phyloP scores from a whole-genome alignment of 225 moss, liverwort and hornwort species.

The Antitrichia curtipendula region DNA sequence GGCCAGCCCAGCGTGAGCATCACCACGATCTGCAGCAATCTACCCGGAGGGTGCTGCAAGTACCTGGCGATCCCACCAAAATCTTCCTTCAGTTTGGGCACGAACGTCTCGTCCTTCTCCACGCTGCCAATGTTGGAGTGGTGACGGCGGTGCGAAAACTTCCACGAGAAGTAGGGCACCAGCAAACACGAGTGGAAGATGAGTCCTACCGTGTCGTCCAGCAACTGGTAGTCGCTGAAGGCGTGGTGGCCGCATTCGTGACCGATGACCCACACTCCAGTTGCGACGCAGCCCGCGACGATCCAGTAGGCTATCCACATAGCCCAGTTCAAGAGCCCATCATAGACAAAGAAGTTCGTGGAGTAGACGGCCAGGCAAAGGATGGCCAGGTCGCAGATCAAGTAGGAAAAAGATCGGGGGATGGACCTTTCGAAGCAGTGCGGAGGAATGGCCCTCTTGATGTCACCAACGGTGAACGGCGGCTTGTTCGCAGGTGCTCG shows the following conservation, averaged over 20 bases:
- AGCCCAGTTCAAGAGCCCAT: background rate
- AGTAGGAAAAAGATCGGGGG: background rate
- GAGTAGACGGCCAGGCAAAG: background rate
- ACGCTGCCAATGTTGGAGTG: background rate
- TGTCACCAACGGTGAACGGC: background rate
- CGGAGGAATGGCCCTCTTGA: background rate
- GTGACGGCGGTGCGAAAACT: background rate
- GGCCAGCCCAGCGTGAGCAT: background rate
- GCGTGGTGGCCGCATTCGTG: background rate
- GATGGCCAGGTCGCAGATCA: background rate
- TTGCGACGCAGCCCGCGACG: background rate
- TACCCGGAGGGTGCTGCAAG: background rate
- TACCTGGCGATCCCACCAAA: background rate
- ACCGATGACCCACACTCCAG: background rate
- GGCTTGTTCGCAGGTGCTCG: background rate
- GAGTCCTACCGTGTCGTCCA: background rate
- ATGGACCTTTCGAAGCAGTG: background rate
- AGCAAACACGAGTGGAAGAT: background rate
- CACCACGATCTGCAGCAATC: background rate
- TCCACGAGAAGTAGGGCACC: background rate
- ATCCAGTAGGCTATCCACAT: background rate
- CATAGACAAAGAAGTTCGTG: background rate
- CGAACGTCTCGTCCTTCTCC: background rate
- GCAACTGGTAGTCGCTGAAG: background rate
- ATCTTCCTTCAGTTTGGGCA: background rate